Evolutionary conservation across 768 basidiomycete genomes (phyloP).

Genomic region (Hypholoma fasciculare): DNA sequence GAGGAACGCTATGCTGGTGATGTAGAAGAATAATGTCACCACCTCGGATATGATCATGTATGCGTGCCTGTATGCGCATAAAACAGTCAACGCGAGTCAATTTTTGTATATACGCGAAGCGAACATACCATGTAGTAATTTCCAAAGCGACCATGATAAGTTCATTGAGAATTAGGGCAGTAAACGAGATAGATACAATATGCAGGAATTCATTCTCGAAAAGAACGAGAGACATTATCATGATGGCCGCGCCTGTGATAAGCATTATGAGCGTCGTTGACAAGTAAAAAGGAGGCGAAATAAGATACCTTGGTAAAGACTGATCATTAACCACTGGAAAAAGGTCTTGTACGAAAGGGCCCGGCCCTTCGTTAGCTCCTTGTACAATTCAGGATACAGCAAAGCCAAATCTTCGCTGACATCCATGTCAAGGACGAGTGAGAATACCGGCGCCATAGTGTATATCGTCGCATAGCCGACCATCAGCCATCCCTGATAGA

Average conservation of each 20-base stretch:
- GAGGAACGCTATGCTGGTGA: conserved; percentile 88
- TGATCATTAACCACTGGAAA: conserved; percentile 97
- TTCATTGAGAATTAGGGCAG: conserved; percentile 93
- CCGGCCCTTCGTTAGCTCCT: conserved; percentile 96
- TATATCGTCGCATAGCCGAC: conserved; percentile 95
- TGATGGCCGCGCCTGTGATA: conserved; percentile 85
- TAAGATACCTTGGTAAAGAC: conserved; percentile 85
- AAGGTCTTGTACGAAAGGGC: conserved; percentile 97
- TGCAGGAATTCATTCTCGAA: conserved; percentile 98
- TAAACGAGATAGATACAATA: conserved; percentile 98
- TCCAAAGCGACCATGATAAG: conserved; percentile 99
- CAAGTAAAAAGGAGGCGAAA: not conserved
- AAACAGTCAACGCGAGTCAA: not conserved
- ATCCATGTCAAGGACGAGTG: conserved; percentile 92
- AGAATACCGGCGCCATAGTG: conserved; percentile 99
- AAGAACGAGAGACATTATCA: conserved; percentile 94
- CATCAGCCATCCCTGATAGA: conserved; percentile 98
- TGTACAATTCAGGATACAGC: conserved; percentile 96
- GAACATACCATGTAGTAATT: conserved; percentile 88
- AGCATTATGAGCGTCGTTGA: not conserved
- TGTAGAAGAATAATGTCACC: conserved; percentile 85
- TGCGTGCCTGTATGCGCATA: conserved; percentile 62
- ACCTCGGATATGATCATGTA: conserved; percentile 96
- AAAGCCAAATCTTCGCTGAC: conserved; percentile 95
- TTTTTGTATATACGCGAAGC: not conserved